Evolutionary conservation across 2,329 filamentous ascomycete species (phyloP).

Genomic region (Phyllosticta capitalensis): DNA sequence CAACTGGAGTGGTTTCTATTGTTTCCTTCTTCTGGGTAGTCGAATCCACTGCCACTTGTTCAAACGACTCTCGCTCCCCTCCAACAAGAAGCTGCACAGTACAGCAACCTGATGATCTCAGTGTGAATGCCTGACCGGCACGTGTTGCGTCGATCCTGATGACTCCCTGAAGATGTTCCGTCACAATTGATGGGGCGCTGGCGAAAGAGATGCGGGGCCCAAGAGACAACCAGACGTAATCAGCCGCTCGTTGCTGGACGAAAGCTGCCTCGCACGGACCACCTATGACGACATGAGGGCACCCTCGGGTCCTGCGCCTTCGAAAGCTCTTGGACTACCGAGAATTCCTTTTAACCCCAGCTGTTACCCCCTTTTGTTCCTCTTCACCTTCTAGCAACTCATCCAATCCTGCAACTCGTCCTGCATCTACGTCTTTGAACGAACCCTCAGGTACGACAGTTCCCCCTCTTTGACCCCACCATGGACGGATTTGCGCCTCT

Average conservation of each 20-base stretch:
- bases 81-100: background rate
- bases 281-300: background rate
- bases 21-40: constrained; percentile 15
- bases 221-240: background rate
- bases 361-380: background rate
- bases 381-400: background rate
- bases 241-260: background rate
- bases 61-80: background rate
- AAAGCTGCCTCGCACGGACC: background rate
- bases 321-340: background rate
- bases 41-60: background rate
- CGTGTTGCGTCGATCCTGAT: background rate
- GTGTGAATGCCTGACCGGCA: background rate
- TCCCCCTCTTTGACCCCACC: too few species aligned
- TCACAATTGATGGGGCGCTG: background rate
- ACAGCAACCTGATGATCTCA: background rate
- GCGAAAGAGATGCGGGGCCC: background rate
- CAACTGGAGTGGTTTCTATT: constrained; percentile 2
- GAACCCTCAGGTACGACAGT: background rate
- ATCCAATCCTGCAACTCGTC: background rate
- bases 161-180: background rate
- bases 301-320: background rate
- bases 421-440: background rate
- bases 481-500: too few species aligned
- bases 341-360: background rate